Percentiles rank a stretch among this genome's conserved stretches.
Conservation (phyloP, 257 asterid genomes). For the Salvia splendens region DNA sequence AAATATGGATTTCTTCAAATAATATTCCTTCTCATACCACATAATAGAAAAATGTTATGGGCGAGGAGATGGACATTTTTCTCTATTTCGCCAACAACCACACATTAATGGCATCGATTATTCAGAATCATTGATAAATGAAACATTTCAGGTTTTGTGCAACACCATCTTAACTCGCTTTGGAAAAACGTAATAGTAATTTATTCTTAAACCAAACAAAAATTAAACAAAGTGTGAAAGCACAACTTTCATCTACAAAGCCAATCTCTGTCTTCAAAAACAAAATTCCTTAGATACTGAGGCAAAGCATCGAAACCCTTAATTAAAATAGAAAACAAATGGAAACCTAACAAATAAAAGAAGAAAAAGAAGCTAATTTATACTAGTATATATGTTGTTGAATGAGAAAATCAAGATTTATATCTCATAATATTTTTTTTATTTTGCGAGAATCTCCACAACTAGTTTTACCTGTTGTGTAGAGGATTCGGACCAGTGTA, state of each 20-base stretch:
- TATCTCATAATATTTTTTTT: not conserved
- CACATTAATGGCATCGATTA: slow-evolving; percentile 36
- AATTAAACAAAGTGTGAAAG: slow-evolving; percentile 10
- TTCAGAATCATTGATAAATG: not conserved
- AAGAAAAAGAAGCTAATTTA: slow-evolving; percentile 17
- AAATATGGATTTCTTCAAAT: not conserved
- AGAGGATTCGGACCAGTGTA: slow-evolving; percentile 92
- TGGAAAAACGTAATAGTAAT: no score
- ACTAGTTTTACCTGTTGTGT: slow-evolving; percentile 80
- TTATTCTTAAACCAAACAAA: slow-evolving; percentile 18
- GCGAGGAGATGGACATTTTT: not conserved
- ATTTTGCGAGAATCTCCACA: not conserved
- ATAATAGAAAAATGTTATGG: slow-evolving; percentile 9
- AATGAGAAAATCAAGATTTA: slow-evolving; percentile 48
- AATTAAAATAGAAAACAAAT: slow-evolving; percentile 7
- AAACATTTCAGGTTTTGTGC: not conserved
- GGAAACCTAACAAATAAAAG: slow-evolving; percentile 2
- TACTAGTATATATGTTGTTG: slow-evolving; percentile 30
- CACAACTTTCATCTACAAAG: slow-evolving; percentile 26
- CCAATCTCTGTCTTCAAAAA: slow-evolving; percentile 24
- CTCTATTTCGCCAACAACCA: slow-evolving; percentile 46
- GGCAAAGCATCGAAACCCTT: slow-evolving; percentile 29
- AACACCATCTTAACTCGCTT: not conserved
- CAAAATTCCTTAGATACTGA: slow-evolving; percentile 22
- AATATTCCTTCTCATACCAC: slow-evolving; percentile 27